Evolutionary conservation across 805 yeast species (phyloP).

Genomic region (Metschnikowia amazonensis): DNA sequence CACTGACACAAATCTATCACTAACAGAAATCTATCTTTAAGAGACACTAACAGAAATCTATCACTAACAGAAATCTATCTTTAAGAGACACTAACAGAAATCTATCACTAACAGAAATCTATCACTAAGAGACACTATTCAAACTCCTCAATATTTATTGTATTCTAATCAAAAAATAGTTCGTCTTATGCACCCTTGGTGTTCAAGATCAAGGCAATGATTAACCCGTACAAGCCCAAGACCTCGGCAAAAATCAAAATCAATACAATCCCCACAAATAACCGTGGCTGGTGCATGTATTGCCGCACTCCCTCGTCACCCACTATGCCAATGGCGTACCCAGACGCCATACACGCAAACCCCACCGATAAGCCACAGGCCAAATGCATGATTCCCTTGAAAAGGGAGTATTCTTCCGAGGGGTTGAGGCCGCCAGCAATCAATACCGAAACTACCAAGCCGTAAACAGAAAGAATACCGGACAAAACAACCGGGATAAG

Average conservation of each 20-base stretch:
- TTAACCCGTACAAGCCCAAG: slow-evolving; percentile 89
- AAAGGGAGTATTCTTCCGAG: slow-evolving; percentile 71
- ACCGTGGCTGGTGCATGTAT: slow-evolving; percentile 80
- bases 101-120: too few relatives aligned
- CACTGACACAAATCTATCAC: too few relatives aligned
- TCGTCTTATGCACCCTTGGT: slow-evolving; percentile 65
- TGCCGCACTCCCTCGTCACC: slow-evolving; percentile 93
- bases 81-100: too few relatives aligned
- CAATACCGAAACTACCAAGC: slow-evolving; percentile 91
- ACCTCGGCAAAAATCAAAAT: slow-evolving; percentile 90
- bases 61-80: too few relatives aligned
- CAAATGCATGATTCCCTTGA: slow-evolving; percentile 96
- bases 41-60: too few relatives aligned
- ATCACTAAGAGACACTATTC: too few relatives aligned
- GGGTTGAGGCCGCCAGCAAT: slow-evolving; percentile 91
- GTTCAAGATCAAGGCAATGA: slow-evolving; percentile 86
- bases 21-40: too few relatives aligned
- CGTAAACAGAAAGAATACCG: slow-evolving; percentile 96
- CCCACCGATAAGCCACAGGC: slow-evolving; percentile 97
- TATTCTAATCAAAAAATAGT: too few relatives aligned
- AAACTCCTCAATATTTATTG: too few relatives aligned
- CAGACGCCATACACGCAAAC: slow-evolving; percentile 92
- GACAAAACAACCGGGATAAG: slow-evolving; percentile 97
- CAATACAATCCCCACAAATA: slow-evolving; percentile 86
- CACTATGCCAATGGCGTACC: slow-evolving; percentile 92